Evolutionary conservation across 371 early-diverging fungal genomes (phyloP).

Genomic region (Mucor velutinosus): DNA sequence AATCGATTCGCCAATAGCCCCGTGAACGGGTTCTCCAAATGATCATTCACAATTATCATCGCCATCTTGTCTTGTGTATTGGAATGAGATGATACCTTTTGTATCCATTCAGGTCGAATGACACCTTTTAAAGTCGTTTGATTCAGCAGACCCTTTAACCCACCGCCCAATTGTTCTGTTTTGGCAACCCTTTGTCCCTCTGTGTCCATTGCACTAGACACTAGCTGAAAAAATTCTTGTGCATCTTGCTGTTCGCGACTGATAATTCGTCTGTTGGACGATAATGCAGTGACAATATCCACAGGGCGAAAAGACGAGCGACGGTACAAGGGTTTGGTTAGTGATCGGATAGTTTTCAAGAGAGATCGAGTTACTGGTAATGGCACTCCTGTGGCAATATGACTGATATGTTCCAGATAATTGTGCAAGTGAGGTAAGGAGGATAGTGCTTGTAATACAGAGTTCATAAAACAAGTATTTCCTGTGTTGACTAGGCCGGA

Average conservation of each 20-base stretch:
- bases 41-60: not conserved
- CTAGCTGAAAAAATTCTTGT: slow-evolving; percentile 88
- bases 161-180: slow-evolving; percentile 12
- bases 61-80: not conserved
- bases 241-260: slow-evolving; percentile 89
- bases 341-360: slow-evolving; percentile 31
- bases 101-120: not conserved
- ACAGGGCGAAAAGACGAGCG: slow-evolving; percentile 38
- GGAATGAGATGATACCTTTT: not conserved
- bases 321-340: slow-evolving; percentile 31
- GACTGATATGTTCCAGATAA: slow-evolving; percentile 31
- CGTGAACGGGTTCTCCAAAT: slow-evolving; percentile 53
- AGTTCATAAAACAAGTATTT: slow-evolving; percentile 91
- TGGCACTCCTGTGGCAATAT: slow-evolving; percentile 13
- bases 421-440: slow-evolving; percentile 40
- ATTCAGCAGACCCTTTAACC: slow-evolving; percentile 19
- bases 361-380: slow-evolving; percentile 45
- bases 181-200: slow-evolving; percentile 47
- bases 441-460: slow-evolving; percentile 78
- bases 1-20: slow-evolving; percentile 68
- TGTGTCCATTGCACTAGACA: slow-evolving; percentile 72
- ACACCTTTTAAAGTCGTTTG: not conserved
- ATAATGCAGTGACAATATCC: slow-evolving; percentile 38
- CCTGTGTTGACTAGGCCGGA: slow-evolving; percentile 83
- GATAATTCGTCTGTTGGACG: slow-evolving; percentile 47